Evolutionary conservation across 306 rosid genomes (phyloP).

Genomic region (Dalbergia cultrata): DNA sequence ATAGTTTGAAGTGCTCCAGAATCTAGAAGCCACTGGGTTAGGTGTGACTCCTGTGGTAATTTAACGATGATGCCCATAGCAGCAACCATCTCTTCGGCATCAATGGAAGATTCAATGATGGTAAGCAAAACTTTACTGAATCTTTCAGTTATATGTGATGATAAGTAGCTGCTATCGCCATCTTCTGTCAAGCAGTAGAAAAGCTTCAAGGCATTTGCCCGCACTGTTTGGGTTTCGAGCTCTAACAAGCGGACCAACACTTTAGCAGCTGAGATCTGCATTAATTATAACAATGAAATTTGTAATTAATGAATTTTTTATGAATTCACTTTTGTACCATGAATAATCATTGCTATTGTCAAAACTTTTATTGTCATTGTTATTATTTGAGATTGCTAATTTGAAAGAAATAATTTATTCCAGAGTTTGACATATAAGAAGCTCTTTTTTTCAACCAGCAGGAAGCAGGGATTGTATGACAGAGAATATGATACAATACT

Average conservation of each 20-base stretch:
- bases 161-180: slow-evolving; percentile 46
- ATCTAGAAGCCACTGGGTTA: slow-evolving; percentile 62
- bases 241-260: slow-evolving; percentile 67
- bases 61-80: slow-evolving; percentile 63
- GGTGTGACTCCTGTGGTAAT: slow-evolving; percentile 54
- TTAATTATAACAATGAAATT: slow-evolving; percentile 24
- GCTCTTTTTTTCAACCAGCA: background rate
- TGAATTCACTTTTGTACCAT: slow-evolving; percentile 3
- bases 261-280: slow-evolving; percentile 70
- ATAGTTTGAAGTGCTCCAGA: slow-evolving; percentile 62
- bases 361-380: background rate
- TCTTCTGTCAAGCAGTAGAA: slow-evolving; percentile 61
- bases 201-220: slow-evolving; percentile 60
- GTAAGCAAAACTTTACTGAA: slow-evolving; percentile 58
- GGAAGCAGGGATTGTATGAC: background rate
- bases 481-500: slow-evolving; percentile 19
- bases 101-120: slow-evolving; percentile 51
- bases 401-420: slow-evolving; percentile 8
- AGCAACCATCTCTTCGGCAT: slow-evolving; percentile 60
- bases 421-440: background rate
- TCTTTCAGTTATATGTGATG: slow-evolving; percentile 62
- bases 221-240: slow-evolving; percentile 48
- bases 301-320: slow-evolving; percentile 13
- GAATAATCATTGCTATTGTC: background rate
- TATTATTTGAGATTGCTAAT: background rate